These are phyloP conservation scores for Beauveria pseudobassiana DNA, from an alignment of 2,329 filamentous ascomycete species.

Conservation along the genomic window DNA sequence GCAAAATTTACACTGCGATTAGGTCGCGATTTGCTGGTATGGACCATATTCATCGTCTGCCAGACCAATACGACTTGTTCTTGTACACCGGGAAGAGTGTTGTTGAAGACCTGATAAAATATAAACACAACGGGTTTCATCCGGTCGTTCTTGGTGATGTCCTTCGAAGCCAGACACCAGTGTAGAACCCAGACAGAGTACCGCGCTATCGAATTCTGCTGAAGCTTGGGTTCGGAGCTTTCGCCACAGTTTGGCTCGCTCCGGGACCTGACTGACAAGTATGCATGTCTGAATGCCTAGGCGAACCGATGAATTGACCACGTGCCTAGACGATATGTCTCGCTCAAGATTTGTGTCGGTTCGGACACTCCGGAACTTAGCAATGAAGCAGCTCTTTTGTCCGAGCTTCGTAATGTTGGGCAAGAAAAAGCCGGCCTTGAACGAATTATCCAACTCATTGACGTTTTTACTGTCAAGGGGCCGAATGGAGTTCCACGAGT, in stretches of 20 bases:
- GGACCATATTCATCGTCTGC: neutral
- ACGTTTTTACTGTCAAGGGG: neutral
- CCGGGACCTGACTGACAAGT: neutral
- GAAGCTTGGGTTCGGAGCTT: neutral
- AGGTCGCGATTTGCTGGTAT: neutral
- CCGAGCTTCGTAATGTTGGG: neutral
- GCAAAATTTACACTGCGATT: neutral
- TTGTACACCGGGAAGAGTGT: neutral
- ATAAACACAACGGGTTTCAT: neutral
- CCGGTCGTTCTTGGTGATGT: neutral
- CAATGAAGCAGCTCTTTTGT: neutral
- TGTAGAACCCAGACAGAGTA: neutral
- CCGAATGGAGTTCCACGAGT: neutral
- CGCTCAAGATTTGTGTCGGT: neutral
- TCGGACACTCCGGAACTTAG: neutral
- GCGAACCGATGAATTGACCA: neutral
- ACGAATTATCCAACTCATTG: neutral
- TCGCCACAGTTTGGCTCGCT: neutral
- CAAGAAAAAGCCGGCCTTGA: neutral
- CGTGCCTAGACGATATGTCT: neutral
- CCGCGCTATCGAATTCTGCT: neutral
- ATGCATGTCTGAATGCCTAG: neutral
- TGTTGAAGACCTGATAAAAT: neutral
- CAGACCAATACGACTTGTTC: neutral
- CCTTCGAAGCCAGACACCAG: neutral